phyloP scores from a whole-genome alignment of 2,329 filamentous ascomycete species.

The Bipolaris sorokiniana region DNA sequence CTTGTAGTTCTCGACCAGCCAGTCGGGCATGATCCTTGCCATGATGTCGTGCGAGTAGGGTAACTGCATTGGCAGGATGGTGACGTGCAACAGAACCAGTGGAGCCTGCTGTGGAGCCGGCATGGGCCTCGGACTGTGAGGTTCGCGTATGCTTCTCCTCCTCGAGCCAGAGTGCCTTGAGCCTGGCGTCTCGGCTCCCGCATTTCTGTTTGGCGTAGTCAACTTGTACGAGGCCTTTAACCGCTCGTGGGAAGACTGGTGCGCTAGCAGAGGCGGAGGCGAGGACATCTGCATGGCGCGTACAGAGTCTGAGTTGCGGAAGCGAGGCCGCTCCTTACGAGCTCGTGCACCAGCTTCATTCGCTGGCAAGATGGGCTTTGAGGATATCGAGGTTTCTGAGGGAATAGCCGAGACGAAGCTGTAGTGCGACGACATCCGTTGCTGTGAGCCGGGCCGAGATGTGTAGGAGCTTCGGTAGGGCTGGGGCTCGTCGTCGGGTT shows the following conservation, averaged over 20 bases:
- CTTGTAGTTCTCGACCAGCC: constrained; percentile 65
- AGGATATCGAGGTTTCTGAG: constrained; percentile 47
- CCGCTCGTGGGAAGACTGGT: constrained; percentile 40
- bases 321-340: constrained; percentile 66
- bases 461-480: constrained; percentile 45
- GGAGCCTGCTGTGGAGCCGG: constrained; percentile 61
- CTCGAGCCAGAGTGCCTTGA: constrained; percentile 40
- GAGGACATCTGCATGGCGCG: constrained; percentile 75
- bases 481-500: constrained; percentile 28
- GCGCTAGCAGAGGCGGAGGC: constrained; percentile 47
- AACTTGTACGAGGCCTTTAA: constrained; percentile 42
- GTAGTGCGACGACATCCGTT: constrained; percentile 39
- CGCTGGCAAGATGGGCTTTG: constrained; percentile 36
- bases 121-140: constrained; percentile 36
- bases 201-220: constrained; percentile 40
- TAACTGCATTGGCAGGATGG: constrained; percentile 72
- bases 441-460: constrained; percentile 31
- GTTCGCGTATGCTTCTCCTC: constrained; percentile 35
- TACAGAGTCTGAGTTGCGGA: constrained; percentile 72
- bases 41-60: constrained; percentile 61
- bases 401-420: constrained; percentile 48
- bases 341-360: constrained; percentile 51
- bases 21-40: constrained; percentile 58
- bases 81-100: constrained; percentile 78
- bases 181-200: constrained; percentile 39